phyloP scores from a whole-genome alignment of 805 yeast genomes.

The Cyberlindnera nakhonratchasimensis region DNA sequence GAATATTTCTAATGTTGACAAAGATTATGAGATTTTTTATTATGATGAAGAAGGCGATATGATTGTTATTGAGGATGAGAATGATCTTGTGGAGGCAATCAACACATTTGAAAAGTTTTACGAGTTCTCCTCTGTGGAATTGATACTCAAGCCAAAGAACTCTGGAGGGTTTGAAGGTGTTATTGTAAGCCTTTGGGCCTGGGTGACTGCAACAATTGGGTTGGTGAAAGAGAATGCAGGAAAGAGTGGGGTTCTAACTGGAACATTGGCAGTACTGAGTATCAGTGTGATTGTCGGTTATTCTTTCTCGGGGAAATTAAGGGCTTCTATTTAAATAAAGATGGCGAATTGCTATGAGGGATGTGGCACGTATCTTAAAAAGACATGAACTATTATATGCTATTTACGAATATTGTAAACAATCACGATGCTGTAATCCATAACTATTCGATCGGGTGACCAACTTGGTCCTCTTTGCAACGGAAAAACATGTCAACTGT shows the following conservation, averaged over 20 bases:
- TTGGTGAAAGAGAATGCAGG: background rate
- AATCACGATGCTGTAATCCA: too few relatives aligned
- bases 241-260: slow-evolving; percentile 8
- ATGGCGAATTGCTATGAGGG: too few relatives aligned
- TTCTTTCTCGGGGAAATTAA: slow-evolving; percentile 7
- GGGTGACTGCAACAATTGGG: slow-evolving; percentile 8
- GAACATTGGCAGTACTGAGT: slow-evolving; percentile 22
- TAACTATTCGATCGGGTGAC: too few relatives aligned
- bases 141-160: slow-evolving; percentile 9
- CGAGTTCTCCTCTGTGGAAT: slow-evolving; percentile 15
- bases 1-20: slow-evolving; percentile 17
- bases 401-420: too few relatives aligned
- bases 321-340: too few relatives aligned
- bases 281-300: slow-evolving; percentile 26
- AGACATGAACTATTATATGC: background rate
- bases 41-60: slow-evolving; percentile 38
- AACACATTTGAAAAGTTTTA: slow-evolving; percentile 13
- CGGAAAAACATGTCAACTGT: too few relatives aligned
- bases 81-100: slow-evolving; percentile 32
- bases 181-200: slow-evolving; percentile 9
- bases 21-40: slow-evolving; percentile 32
- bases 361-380: too few relatives aligned
- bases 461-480: too few relatives aligned
- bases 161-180: background rate
- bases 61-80: slow-evolving; percentile 32